Conservation (phyloP, 805 yeast genomes). For the Lipomyces mesembrius region DNA sequence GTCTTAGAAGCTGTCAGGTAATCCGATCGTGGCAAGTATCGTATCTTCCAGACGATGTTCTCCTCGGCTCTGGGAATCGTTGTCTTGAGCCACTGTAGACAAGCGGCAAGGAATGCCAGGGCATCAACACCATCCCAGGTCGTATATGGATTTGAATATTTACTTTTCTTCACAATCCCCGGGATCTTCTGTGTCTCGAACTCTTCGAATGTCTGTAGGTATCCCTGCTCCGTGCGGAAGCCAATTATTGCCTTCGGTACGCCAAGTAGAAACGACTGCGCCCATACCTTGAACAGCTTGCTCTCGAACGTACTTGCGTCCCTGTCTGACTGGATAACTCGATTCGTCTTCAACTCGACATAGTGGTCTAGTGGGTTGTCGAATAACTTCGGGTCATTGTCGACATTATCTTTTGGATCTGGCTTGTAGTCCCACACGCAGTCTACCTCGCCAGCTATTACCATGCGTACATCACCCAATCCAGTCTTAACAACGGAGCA, state of each 20-base stretch:
- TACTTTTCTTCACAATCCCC: constrained; percentile 58
- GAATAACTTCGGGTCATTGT: constrained; percentile 26
- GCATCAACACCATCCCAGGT: constrained; percentile 74
- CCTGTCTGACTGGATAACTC: constrained; percentile 57
- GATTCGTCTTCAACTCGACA: constrained; percentile 79
- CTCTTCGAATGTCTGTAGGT: constrained; percentile 70
- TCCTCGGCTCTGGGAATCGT: constrained; percentile 49
- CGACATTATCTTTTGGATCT: constrained; percentile 41
- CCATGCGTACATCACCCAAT: constrained; percentile 68
- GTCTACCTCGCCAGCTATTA: constrained; percentile 90
- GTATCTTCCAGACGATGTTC: constrained; percentile 59
- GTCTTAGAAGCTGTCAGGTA: constrained; percentile 22
- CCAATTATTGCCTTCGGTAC: constrained; percentile 82
- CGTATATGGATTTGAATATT: constrained; percentile 42
- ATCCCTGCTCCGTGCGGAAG: constrained; percentile 74
- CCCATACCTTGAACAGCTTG: constrained; percentile 84
- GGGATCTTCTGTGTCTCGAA: constrained; percentile 82
- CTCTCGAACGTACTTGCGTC: constrained; percentile 71
- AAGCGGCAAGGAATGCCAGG: constrained; percentile 83
- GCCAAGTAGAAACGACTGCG: constrained; percentile 89
- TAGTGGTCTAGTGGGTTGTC: constrained; percentile 69
- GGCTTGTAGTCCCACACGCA: constrained; percentile 85
- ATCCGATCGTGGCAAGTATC: constrained; percentile 46
- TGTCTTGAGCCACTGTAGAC: constrained; percentile 73
- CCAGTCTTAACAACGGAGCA: constrained; percentile 83